phyloP scores from a whole-genome alignment of 441 rosid genomes.

The Heliophila coronopifolia region DNA sequence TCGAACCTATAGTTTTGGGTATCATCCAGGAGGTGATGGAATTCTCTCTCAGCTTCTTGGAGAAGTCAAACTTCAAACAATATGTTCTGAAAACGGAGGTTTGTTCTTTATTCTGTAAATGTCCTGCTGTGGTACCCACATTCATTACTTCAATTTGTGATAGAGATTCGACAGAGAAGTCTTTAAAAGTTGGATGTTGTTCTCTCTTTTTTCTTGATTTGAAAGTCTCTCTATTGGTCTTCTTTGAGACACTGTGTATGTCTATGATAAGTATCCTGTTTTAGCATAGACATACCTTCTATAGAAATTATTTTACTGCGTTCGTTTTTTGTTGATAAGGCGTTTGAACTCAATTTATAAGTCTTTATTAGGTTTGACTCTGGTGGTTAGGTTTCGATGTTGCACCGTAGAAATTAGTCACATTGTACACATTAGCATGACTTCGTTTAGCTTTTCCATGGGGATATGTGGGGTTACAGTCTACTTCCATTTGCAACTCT shows the following conservation, averaged over 20 bases:
- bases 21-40: slow-evolving; percentile 72
- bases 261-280: not conserved
- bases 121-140: not conserved
- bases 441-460: slow-evolving; percentile 7
- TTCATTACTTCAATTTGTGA: slow-evolving; percentile 3
- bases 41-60: slow-evolving; percentile 78
- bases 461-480: slow-evolving; percentile 7
- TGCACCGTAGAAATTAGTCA: not conserved
- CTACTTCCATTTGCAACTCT: slow-evolving; percentile 2
- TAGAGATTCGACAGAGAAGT: slow-evolving; percentile 2
- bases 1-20: slow-evolving; percentile 61
- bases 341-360: not conserved
- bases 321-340: not conserved
- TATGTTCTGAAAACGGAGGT: slow-evolving; percentile 74
- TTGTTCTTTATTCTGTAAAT: slow-evolving; percentile 23
- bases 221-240: not conserved
- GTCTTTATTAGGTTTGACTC: not conserved
- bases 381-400: slow-evolving; percentile 5
- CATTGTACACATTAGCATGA: not conserved
- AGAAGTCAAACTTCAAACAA: slow-evolving; percentile 45
- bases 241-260: not conserved
- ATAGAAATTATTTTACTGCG: not conserved
- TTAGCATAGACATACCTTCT: not conserved
- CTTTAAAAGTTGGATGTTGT: not conserved
- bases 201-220: slow-evolving; percentile 4